Evolutionary conservation across 768 basidiomycete species (phyloP).

Genomic region (Naganishia onofrii): DNA sequence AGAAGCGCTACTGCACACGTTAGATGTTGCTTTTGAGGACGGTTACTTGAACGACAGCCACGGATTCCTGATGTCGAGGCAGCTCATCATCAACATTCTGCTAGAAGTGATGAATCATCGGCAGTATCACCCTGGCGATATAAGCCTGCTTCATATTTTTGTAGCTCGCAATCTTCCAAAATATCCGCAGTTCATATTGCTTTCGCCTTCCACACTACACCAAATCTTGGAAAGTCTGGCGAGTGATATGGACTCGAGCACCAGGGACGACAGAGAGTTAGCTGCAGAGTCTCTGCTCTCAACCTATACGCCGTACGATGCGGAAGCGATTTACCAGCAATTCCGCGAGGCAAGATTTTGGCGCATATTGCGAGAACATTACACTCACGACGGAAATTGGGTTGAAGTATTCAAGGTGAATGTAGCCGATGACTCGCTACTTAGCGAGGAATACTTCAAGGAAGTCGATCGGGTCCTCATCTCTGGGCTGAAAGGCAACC

Average conservation of each 20-base stretch:
- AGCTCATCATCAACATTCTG: conserved; percentile 77
- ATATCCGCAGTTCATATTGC: conserved; percentile 74
- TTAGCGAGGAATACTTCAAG: conserved; percentile 63
- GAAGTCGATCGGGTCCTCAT: conserved; percentile 52
- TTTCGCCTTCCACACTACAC: conserved; percentile 68
- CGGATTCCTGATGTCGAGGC: conserved; percentile 62
- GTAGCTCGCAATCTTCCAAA: conserved; percentile 94
- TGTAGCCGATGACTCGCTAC: conserved; percentile 65
- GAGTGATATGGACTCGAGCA: conserved; percentile 69
- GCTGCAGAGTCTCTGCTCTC: conserved; percentile 92
- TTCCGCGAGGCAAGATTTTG: conserved; percentile 86
- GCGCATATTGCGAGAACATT: conserved; percentile 78
- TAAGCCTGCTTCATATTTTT: conserved; percentile 89
- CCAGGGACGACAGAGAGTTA: conserved; percentile 88
- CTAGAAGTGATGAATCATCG: conserved; percentile 63
- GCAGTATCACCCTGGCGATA: conserved; percentile 54
- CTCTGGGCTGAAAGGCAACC: conserved; percentile 55
- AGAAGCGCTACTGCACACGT: conserved; percentile 86
- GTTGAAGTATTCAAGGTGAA: conserved; percentile 68
- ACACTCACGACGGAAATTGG: conserved; percentile 75
- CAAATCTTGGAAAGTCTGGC: conserved; percentile 74
- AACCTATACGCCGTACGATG: conserved; percentile 78
- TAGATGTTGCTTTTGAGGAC: conserved; percentile 95
- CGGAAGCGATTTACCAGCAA: conserved; percentile 63
- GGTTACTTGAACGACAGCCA: conserved; percentile 76